Evolutionary conservation across 768 basidiomycete species (phyloP).

Genomic region (Peribolospora kevripleyi): DNA sequence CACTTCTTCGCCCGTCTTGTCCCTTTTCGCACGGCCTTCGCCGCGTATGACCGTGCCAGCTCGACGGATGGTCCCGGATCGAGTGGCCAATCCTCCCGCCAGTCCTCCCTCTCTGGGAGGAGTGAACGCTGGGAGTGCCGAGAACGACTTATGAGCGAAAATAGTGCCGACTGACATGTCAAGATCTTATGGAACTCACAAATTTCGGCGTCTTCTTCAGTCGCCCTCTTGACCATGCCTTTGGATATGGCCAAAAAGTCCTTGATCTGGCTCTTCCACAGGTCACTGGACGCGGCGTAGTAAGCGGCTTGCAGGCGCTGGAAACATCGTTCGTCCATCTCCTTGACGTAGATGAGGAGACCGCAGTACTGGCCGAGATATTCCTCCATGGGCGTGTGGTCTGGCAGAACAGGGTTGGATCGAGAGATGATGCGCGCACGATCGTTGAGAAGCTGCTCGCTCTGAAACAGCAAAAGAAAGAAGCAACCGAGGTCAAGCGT

Average conservation of each 20-base stretch:
- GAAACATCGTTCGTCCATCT: constrained; percentile 80
- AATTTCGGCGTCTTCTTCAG: constrained; percentile 50
- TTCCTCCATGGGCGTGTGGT: constrained; percentile 48
- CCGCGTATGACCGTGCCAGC: constrained; percentile 62
- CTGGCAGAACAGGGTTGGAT: constrained; percentile 16
- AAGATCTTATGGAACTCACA: constrained; percentile 23
- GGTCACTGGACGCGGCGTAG: constrained; percentile 58
- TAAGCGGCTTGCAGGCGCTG: constrained; percentile 75
- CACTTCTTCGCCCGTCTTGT: constrained; percentile 32
- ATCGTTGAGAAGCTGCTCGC: constrained; percentile 42
- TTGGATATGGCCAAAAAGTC: constrained; percentile 38
- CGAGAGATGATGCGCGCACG: neutral
- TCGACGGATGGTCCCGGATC: constrained; percentile 33
- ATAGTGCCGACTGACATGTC: neutral
- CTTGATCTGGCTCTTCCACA: constrained; percentile 61
- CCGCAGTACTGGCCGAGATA: constrained; percentile 75
- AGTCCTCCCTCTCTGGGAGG: neutral
- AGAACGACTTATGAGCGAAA: neutral
- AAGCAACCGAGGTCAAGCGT: neutral
- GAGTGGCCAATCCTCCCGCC: neutral
- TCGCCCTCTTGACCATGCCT: constrained; percentile 35
- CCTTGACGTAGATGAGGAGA: constrained; percentile 72
- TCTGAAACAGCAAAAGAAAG: constrained; percentile 21
- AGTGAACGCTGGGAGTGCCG: neutral
- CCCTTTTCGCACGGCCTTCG: constrained; percentile 21